A percentile compares a stretch with the other conserved stretches of the same genome.
Evolutionary conservation across 139 green algal genomes (phyloP).

Genomic region (Zygnema circumcarinatum): DNA sequence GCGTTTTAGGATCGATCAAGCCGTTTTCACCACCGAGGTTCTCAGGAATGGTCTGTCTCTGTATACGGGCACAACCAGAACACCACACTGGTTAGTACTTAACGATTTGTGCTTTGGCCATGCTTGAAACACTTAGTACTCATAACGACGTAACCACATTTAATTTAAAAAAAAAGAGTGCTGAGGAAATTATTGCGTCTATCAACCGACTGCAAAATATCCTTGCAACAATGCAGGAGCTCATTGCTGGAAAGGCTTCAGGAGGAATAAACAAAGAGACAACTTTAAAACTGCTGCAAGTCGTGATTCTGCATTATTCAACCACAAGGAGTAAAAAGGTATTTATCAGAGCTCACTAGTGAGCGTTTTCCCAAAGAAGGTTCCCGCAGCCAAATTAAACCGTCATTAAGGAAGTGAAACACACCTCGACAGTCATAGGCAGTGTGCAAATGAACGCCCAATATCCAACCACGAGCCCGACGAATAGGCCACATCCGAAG

Average conservation of each 20-base stretch:
- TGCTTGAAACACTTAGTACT: not conserved
- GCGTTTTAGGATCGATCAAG: slow-evolving; percentile 4
- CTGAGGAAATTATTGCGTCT: not conserved
- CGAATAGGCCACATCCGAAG: not conserved
- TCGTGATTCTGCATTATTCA: too few species aligned
- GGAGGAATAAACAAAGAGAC: too few species aligned
- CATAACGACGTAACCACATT: not conserved
- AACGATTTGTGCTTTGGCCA: too few species aligned
- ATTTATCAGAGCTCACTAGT: too few species aligned
- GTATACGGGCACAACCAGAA: not conserved
- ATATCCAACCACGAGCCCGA: not conserved
- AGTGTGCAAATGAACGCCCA: slow-evolving; percentile 1
- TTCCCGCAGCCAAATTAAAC: too few species aligned
- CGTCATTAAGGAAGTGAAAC: too few species aligned
- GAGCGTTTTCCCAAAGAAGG: too few species aligned
- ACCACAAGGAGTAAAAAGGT: too few species aligned
- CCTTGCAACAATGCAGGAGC: too few species aligned
- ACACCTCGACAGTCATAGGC: not conserved
- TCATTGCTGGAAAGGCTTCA: too few species aligned
- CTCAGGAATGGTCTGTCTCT: not conserved
- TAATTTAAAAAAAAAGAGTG: not conserved
- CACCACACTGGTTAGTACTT: not conserved
- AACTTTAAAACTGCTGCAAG: too few species aligned
- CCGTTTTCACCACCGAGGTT: not conserved
- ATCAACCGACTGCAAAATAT: too few species aligned